These are phyloP conservation scores for Phytophthora idaei DNA, from an alignment of 352 stramenopile species.

Conservation along the genomic window DNA sequence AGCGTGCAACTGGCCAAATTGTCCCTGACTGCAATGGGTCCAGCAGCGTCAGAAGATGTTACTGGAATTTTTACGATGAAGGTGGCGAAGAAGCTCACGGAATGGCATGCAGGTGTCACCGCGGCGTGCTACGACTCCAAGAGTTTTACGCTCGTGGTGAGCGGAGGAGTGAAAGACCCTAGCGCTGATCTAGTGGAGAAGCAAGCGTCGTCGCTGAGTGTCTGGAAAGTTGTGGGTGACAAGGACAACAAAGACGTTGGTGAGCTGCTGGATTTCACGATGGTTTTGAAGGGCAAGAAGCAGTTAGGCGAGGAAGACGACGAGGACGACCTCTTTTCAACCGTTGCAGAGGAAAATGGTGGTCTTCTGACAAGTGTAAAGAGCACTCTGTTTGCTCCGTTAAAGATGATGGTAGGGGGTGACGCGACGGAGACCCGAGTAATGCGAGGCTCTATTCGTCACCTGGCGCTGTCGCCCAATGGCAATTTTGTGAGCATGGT, in stretches of 20 bases:
- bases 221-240: slow-evolving; percentile 52
- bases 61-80: slow-evolving; percentile 44
- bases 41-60: slow-evolving; percentile 7
- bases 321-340: background rate
- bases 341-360: slow-evolving; percentile 8
- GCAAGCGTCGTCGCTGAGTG: slow-evolving; percentile 65
- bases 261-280: slow-evolving; percentile 73
- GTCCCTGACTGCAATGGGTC: slow-evolving; percentile 42
- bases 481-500: slow-evolving; percentile 64
- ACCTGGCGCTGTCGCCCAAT: slow-evolving; percentile 53
- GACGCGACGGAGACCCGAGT: slow-evolving; percentile 20
- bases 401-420: slow-evolving; percentile 49
- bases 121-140: slow-evolving; percentile 46
- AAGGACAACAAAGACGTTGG: slow-evolving; percentile 45
- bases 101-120: slow-evolving; percentile 67
- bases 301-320: slow-evolving; percentile 1
- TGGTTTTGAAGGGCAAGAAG: slow-evolving; percentile 48
- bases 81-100: slow-evolving; percentile 46
- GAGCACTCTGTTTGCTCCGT: slow-evolving; percentile 36
- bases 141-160: slow-evolving; percentile 56
- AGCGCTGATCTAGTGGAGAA: slow-evolving; percentile 55
- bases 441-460: slow-evolving; percentile 41
- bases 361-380: slow-evolving; percentile 34
- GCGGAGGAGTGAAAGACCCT: slow-evolving; percentile 56
- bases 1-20: slow-evolving; percentile 59